These are phyloP conservation scores for Fomitopsis betulina DNA, from an alignment of 1,284 basidiomycete species.

Conservation along the genomic window DNA sequence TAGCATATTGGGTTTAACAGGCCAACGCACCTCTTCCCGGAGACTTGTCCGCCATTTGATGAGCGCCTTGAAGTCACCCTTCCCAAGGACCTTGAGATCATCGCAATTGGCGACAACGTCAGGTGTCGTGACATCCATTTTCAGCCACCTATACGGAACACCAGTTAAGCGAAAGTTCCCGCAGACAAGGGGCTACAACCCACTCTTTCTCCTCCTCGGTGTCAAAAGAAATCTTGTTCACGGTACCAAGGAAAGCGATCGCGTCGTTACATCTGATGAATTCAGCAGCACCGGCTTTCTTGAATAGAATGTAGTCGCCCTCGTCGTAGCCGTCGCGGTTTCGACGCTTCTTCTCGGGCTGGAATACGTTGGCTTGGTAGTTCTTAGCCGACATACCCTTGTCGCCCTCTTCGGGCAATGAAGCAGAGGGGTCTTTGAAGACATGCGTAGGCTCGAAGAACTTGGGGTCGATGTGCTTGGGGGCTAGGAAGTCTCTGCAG, in stretches of 20 bases:
- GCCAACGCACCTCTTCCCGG: constrained; percentile 67
- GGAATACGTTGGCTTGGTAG: constrained; percentile 86
- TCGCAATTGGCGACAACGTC: constrained; percentile 84
- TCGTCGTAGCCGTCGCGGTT: constrained; percentile 96
- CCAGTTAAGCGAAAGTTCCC: neutral
- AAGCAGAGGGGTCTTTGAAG: constrained; percentile 83
- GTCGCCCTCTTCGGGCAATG: constrained; percentile 42
- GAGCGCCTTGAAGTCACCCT: constrained; percentile 93
- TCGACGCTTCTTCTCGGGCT: constrained; percentile 94
- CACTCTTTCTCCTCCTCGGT: constrained; percentile 84
- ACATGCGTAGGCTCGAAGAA: constrained; percentile 98
- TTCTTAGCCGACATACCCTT: constrained; percentile 54
- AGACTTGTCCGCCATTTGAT: constrained; percentile 88
- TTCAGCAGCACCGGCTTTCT: constrained; percentile 65
- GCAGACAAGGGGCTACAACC: constrained; percentile 14
- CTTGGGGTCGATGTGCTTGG: constrained; percentile 95
- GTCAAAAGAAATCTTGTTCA: constrained; percentile 82
- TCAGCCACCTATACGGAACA: constrained; percentile 55
- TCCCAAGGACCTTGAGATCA: constrained; percentile 96
- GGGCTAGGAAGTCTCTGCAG: constrained; percentile 93
- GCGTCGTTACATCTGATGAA: constrained; percentile 77
- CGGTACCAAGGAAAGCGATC: constrained; percentile 76
- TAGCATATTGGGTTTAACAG: neutral
- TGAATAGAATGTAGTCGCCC: constrained; percentile 91
- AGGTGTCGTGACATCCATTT: constrained; percentile 65